A percentile compares a stretch with the other conserved stretches of the same genome.
Evolutionary conservation across 208 protist species (phyloP).

Genomic region (Eutreptiella sp.): DNA sequence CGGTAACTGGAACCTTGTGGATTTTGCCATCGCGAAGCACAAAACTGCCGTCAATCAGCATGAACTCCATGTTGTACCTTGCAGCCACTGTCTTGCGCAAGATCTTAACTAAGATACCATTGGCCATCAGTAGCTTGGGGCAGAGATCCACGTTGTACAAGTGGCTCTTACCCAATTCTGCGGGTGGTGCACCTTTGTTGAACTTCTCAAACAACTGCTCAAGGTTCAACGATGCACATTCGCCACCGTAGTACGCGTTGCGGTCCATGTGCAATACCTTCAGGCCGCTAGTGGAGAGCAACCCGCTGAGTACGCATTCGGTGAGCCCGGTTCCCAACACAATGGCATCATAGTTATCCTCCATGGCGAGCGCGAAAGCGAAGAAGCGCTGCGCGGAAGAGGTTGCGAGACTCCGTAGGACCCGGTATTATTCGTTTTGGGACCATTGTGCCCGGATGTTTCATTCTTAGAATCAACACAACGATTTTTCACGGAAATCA

Average conservation of each 20-base stretch:
- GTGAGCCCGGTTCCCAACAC: slow-evolving; percentile 99
- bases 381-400: too few species aligned
- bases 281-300: slow-evolving; percentile 89
- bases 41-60: slow-evolving; percentile 92
- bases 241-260: slow-evolving; percentile 99
- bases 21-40: slow-evolving; percentile 90
- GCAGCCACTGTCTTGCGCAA: slow-evolving; percentile 94
- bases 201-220: slow-evolving; percentile 94
- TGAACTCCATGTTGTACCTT: slow-evolving; percentile 98
- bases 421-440: too few species aligned
- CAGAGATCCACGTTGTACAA: slow-evolving; percentile 99
- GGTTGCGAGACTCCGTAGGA: too few species aligned
- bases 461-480: too few species aligned
- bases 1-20: slow-evolving; percentile 94
- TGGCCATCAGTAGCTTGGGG: slow-evolving; percentile 98
- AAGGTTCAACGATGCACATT: slow-evolving; percentile 96
- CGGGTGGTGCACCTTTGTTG: slow-evolving; percentile 60
- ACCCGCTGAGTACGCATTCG: slow-evolving; percentile 93
- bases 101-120: slow-evolving; percentile 92
- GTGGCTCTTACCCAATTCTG: slow-evolving; percentile 73
- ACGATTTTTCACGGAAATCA: too few species aligned
- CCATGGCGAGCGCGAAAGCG: too few species aligned
- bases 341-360: slow-evolving; percentile 88
- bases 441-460: too few species aligned
- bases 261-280: slow-evolving; percentile 99